A percentile compares a stretch with the other conserved stretches of the same genome.
These are phyloP conservation scores for Lunularia cruciata DNA, from an alignment of 225 moss, liverwort and hornwort species.

Conservation along the genomic window DNA sequence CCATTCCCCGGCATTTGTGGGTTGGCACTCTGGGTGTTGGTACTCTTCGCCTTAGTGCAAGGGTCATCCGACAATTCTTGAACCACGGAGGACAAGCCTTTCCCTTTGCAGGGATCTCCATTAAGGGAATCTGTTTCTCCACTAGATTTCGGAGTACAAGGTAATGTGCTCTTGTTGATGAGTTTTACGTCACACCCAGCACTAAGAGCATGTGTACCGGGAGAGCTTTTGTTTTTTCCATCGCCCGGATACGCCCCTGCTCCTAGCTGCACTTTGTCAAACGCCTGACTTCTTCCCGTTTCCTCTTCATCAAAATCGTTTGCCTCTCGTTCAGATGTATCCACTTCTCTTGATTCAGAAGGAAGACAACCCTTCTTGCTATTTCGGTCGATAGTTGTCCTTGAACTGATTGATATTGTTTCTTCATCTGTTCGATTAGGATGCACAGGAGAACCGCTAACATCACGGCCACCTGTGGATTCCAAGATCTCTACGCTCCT, in stretches of 20 bases:
- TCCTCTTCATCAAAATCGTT: conserved; percentile 7
- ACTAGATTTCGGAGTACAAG: background rate
- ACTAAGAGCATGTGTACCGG: background rate
- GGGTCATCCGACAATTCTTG: conserved; percentile 18
- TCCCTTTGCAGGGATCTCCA: background rate
- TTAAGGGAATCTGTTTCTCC: background rate
- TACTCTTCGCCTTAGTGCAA: background rate
- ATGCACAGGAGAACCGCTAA: background rate
- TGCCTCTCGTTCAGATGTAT: conserved; percentile 5
- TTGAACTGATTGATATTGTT: background rate
- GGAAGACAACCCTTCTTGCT: background rate
- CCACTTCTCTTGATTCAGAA: conserved; percentile 5
- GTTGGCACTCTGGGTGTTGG: conserved; percentile 1
- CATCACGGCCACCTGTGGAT: background rate
- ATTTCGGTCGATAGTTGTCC: background rate
- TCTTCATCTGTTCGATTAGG: conserved; percentile 3
- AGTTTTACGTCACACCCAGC: background rate
- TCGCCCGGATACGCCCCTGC: background rate
- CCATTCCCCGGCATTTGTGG: conserved; percentile 13
- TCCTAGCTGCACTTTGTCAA: conserved; percentile 6
- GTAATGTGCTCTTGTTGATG: background rate
- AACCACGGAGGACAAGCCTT: background rate
- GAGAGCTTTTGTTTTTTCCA: background rate
- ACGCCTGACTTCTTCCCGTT: conserved; percentile 9
- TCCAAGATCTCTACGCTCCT: background rate